Conservation (phyloP, 768 basidiomycete species). For the Leucogyrophana mollusca region DNA sequence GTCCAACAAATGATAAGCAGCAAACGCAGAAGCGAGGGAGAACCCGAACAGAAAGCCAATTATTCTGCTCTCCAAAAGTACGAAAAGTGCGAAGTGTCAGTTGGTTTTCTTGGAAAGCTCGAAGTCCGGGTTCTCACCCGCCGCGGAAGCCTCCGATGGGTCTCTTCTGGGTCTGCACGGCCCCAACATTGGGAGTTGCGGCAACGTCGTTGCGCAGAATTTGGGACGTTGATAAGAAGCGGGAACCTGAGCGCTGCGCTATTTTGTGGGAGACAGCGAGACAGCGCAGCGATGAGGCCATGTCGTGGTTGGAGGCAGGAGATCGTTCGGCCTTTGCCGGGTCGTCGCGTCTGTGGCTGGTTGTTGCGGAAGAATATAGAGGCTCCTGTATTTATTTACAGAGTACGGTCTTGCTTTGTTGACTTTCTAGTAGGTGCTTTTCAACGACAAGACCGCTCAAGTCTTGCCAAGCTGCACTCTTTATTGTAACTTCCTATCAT, state of each 20-base stretch:
- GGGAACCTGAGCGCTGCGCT: conserved; percentile 18
- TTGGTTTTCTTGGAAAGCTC: no score
- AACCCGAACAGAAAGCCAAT: conserved; percentile 89
- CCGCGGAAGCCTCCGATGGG: conserved; percentile 75
- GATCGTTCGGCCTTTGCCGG: conserved; percentile 23
- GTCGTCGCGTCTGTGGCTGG: conserved; percentile 4
- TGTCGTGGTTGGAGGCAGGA: conserved; percentile 14
- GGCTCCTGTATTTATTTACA: no score
- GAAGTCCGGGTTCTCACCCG: conserved; percentile 46
- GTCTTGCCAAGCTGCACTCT: no score
- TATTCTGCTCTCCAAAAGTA: conserved; percentile 44
- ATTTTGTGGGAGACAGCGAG: conserved; percentile 17
- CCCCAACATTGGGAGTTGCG: conserved; percentile 49
- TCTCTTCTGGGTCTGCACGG: conserved; percentile 58
- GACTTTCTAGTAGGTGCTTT: no score
- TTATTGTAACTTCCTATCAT: conserved; percentile 17
- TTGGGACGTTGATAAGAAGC: conserved; percentile 45
- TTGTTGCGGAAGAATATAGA: no score
- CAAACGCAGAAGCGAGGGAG: conserved; percentile 82
- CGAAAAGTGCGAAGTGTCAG: conserved; percentile 2
- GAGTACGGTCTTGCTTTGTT: no score
- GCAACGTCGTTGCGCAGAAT: conserved; percentile 41
- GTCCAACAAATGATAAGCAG: conserved; percentile 85
- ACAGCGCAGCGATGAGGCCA: conserved; percentile 37
- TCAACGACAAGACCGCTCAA: no score